phyloP scores from a whole-genome alignment of 2,329 filamentous ascomycete species.

The Fusarium sp. region DNA sequence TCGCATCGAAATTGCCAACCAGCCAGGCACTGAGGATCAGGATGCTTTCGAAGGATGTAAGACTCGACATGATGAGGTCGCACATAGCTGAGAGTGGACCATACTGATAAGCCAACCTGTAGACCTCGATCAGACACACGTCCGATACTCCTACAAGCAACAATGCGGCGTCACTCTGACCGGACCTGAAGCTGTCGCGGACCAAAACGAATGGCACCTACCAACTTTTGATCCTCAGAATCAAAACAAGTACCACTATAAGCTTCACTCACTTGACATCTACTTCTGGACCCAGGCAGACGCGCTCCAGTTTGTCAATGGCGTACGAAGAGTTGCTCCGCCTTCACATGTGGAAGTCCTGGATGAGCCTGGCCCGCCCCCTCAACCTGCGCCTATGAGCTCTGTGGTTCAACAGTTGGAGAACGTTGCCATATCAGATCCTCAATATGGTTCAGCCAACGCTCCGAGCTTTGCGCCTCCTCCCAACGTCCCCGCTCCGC shows the following conservation, averaged over 20 bases:
- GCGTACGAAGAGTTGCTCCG: conserved; percentile 70
- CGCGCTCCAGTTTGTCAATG: conserved; percentile 74
- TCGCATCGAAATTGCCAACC: conserved; percentile 79
- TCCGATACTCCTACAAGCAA: conserved; percentile 78
- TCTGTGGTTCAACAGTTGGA: conserved; percentile 78
- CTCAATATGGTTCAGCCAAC: conserved; percentile 52
- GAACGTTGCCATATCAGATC: conserved; percentile 71
- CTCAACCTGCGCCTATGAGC: conserved; percentile 63
- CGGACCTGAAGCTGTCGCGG: conserved; percentile 61
- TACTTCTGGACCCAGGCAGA: conserved; percentile 83
- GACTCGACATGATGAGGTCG: conserved; percentile 42
- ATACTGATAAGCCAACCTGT: conserved; percentile 10
- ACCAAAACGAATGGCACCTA: conserved; percentile 75
- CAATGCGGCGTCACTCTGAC: conserved; percentile 74
- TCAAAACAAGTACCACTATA: conserved; percentile 81
- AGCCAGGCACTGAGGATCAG: conserved; percentile 76
- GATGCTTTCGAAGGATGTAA: conserved; percentile 81
- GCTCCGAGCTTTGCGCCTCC: conserved; percentile 35
- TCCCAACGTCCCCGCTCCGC: conserved; percentile 33
- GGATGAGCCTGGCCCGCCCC: conserved; percentile 66
- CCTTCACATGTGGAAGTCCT: conserved; percentile 67
- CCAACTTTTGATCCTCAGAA: conserved; percentile 76
- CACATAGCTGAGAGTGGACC: background rate
- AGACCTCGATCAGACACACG: conserved; percentile 71
- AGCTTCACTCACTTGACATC: conserved; percentile 76